A percentile compares a stretch with the other conserved stretches of the same genome.
Conservation (phyloP, 2,329 filamentous ascomycete species). For the Penicillium italicum region DNA sequence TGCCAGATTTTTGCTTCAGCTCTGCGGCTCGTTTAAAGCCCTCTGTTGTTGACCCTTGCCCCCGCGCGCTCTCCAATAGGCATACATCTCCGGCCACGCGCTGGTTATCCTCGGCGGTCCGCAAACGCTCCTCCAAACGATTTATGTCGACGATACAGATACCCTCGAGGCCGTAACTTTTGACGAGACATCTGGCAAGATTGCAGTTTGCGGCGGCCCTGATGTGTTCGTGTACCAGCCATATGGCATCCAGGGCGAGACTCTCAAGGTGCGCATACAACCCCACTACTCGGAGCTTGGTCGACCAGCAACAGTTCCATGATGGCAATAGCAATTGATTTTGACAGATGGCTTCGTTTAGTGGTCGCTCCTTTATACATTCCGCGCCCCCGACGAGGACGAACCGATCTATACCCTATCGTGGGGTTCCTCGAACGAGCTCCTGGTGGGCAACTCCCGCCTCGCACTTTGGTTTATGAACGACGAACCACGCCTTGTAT, state of each 20-base stretch:
- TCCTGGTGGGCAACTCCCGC: conserved; percentile 69
- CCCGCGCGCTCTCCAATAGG: conserved; percentile 47
- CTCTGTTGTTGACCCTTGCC: conserved; percentile 12
- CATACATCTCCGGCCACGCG: conserved; percentile 85
- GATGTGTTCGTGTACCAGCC: conserved; percentile 76
- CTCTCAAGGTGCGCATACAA: conserved; percentile 61
- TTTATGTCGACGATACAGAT: conserved; percentile 73
- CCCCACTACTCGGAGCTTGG: conserved; percentile 13
- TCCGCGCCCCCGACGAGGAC: conserved; percentile 44
- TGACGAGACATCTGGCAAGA: conserved; percentile 78
- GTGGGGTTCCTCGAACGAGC: conserved; percentile 82
- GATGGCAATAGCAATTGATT: background rate
- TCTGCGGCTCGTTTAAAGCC: background rate
- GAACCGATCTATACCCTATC: conserved; percentile 61
- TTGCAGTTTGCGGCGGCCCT: conserved; percentile 67
- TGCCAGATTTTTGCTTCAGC: background rate
- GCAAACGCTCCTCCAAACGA: conserved; percentile 76
- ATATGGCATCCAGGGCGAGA: conserved; percentile 65
- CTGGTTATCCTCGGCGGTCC: conserved; percentile 77
- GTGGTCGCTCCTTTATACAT: conserved; percentile 58
- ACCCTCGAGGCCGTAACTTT: conserved; percentile 73
- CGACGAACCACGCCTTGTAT: conserved; percentile 52
- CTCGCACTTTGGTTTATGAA: conserved; percentile 67
- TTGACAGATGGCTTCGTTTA: conserved; percentile 20
- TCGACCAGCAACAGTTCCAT: background rate